These are phyloP conservation scores for Evansstolkia leycettana DNA, from an alignment of 495 filamentous ascomycete genomes.

Conservation along the genomic window DNA sequence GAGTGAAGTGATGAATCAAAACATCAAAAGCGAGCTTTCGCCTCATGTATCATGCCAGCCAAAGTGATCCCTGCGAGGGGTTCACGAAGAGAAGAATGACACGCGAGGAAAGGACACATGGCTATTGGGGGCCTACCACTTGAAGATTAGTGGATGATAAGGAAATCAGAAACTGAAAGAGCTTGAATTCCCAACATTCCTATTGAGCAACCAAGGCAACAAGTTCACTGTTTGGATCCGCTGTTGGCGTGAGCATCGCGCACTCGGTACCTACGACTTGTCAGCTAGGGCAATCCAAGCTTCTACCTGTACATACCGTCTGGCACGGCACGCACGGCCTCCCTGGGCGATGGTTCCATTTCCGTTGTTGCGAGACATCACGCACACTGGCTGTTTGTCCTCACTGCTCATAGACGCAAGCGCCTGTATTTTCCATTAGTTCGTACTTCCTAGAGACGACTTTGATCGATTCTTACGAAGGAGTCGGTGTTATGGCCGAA, in stretches of 20 bases:
- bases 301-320: conserved; percentile 10
- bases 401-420: conserved; percentile 74
- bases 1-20: too few species aligned
- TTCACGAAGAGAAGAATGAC: too few species aligned
- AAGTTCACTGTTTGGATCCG: background rate
- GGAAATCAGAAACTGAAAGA: too few species aligned
- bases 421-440: conserved; percentile 33
- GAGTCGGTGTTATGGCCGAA: conserved; percentile 92
- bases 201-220: too few species aligned
- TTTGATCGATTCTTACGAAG: conserved; percentile 40
- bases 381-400: conserved; percentile 55
- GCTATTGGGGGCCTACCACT: too few species aligned
- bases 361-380: conserved; percentile 63
- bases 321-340: conserved; percentile 17
- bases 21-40: too few species aligned
- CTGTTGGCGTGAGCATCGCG: background rate
- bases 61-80: too few species aligned
- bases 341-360: conserved; percentile 29
- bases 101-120: too few species aligned
- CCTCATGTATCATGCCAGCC: too few species aligned
- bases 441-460: background rate
- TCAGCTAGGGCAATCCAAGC: too few species aligned
- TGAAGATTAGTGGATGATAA: too few species aligned
- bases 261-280: conserved; percentile 4
- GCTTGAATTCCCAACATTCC: too few species aligned